phyloP scores from a whole-genome alignment of 2,329 filamentous ascomycete species.

The Fusarium nurragi region DNA sequence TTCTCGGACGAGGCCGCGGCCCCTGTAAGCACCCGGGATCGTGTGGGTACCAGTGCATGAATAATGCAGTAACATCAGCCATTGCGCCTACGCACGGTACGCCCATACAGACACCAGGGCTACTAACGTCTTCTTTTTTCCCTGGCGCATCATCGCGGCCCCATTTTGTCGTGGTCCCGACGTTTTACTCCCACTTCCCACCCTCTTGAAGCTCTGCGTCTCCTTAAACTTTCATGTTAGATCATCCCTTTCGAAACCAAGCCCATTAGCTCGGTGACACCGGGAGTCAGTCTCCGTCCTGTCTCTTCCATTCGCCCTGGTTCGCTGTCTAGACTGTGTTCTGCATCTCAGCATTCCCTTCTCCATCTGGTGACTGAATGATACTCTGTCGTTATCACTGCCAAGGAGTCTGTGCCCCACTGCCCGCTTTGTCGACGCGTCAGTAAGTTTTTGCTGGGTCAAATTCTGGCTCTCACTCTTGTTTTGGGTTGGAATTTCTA shows the following conservation, averaged over 20 bases:
- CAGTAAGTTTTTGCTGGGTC: constrained; percentile 35
- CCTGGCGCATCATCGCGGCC: constrained; percentile 11
- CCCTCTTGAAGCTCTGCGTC: not conserved
- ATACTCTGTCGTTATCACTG: constrained; percentile 23
- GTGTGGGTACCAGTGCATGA: constrained; percentile 18
- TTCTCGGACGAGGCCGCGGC: constrained; percentile 17
- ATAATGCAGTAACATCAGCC: constrained; percentile 13
- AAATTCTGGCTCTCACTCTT: constrained; percentile 18
- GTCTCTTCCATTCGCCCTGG: constrained; percentile 9
- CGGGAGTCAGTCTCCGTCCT: constrained; percentile 15
- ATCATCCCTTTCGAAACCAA: constrained; percentile 18
- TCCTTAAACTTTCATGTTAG: not conserved
- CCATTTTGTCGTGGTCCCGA: constrained; percentile 9
- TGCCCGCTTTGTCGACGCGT: constrained; percentile 39
- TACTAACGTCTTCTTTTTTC: not conserved
- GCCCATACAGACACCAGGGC: not conserved
- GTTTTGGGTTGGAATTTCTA: constrained; percentile 26
- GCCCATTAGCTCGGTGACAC: constrained; percentile 5
- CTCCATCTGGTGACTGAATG: constrained; percentile 8
- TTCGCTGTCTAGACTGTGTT: not conserved
- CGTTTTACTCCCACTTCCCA: constrained; percentile 20
- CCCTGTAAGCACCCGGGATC: constrained; percentile 19
- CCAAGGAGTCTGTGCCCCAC: constrained; percentile 34
- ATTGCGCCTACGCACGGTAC: not conserved
- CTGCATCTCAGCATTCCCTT: constrained; percentile 4